Conservation (phyloP, 2,329 filamentous ascomycete genomes). For the Fusarium mundagurra region DNA sequence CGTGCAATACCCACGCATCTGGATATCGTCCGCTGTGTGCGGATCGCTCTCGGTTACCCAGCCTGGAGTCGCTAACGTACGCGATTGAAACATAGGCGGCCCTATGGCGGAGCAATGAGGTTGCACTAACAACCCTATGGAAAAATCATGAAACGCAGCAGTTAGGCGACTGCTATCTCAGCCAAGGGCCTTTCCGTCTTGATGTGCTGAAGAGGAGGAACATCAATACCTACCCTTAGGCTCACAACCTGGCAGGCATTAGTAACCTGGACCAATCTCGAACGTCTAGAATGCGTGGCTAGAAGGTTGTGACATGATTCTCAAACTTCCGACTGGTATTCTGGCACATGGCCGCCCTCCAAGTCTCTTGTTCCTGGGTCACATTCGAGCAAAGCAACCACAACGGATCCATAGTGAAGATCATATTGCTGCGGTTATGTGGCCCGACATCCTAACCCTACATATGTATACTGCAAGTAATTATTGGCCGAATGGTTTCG, state of each 20-base stretch:
- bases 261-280: neutral
- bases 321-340: neutral
- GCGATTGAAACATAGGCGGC: conserved; percentile 17
- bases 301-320: neutral
- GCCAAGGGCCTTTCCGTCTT: neutral
- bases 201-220: neutral
- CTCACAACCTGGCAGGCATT: neutral
- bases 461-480: neutral
- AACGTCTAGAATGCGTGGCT: neutral
- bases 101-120: neutral
- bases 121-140: neutral
- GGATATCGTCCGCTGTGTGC: neutral
- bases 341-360: neutral
- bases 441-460: neutral
- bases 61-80: neutral
- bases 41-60: conserved; percentile 14
- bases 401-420: conserved; percentile 21
- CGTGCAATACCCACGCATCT: neutral
- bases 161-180: neutral
- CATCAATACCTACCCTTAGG: neutral
- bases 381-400: conserved; percentile 10
- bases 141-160: conserved; percentile 22
- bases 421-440: conserved; percentile 7
- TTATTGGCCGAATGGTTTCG: conserved; percentile 8
- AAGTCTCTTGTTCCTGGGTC: neutral